phyloP scores from a whole-genome alignment of 139 green algal species.

The Chlorella sp. region DNA sequence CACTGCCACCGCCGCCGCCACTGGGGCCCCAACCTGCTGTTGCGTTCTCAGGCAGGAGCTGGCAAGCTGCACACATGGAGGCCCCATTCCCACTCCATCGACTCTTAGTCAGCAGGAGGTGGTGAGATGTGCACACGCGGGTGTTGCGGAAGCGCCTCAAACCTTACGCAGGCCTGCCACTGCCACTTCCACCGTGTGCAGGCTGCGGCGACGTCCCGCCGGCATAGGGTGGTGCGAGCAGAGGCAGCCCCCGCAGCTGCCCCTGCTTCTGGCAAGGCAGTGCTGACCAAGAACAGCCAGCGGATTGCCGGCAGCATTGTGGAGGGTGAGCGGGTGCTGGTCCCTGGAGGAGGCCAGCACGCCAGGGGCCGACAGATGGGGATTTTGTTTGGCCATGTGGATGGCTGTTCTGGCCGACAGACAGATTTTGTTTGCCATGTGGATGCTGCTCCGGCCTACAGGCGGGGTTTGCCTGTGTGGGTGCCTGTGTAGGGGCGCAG shows the following conservation, averaged over 20 bases:
- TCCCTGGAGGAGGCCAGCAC: too few species aligned
- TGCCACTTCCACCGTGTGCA: neutral
- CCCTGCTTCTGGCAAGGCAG: neutral
- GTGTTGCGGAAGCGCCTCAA: neutral
- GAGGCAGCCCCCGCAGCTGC: neutral
- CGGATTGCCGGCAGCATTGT: constrained; percentile 78
- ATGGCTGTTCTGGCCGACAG: too few species aligned
- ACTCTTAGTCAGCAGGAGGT: too few species aligned
- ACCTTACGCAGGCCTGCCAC: neutral
- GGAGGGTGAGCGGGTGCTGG: constrained; percentile 42
- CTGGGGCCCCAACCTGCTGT: neutral
- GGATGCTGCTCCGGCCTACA: too few species aligned
- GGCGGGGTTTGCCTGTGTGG: too few species aligned
- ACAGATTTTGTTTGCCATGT: too few species aligned
- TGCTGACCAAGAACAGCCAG: constrained; percentile 23
- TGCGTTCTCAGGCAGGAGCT: neutral
- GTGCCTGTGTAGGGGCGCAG: too few species aligned
- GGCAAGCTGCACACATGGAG: neutral
- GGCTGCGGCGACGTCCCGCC: neutral
- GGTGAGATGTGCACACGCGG: neutral
- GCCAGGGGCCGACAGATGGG: too few species aligned
- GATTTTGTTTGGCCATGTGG: too few species aligned
- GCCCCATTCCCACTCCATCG: too few species aligned
- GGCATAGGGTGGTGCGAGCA: neutral
- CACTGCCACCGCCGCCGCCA: neutral